Percentiles rank a stretch among this genome's conserved stretches.
Evolutionary conservation across 1,284 basidiomycete genomes (phyloP).

Genomic region (Phellopilus nigrolimitatus): DNA sequence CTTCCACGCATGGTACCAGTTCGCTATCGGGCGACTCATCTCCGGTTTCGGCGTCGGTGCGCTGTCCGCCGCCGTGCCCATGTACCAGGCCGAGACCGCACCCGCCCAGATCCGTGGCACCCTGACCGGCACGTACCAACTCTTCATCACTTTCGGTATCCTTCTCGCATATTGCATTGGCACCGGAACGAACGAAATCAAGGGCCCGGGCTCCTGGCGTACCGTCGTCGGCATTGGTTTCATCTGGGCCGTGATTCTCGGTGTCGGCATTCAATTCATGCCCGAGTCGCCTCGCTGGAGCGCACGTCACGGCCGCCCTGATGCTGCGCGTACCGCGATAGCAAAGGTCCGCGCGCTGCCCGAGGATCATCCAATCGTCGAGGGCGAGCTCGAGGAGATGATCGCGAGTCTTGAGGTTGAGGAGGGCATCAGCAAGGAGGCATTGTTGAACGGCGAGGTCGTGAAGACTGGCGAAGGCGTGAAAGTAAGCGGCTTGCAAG

Average conservation of each 20-base stretch:
- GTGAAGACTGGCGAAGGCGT: conserved; percentile 22
- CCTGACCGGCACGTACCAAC: conserved; percentile 66
- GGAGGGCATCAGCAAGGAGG: conserved; percentile 34
- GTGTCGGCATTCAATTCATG: conserved; percentile 68
- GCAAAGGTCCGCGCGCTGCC: conserved; percentile 54
- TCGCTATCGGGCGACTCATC: conserved; percentile 67
- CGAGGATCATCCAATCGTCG: conserved; percentile 40
- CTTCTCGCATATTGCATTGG: conserved; percentile 63
- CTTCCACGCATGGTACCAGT: conserved; percentile 51
- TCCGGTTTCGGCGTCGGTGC: conserved; percentile 69
- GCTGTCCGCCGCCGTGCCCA: conserved; percentile 71
- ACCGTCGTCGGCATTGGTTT: conserved; percentile 68
- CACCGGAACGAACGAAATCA: conserved; percentile 48
- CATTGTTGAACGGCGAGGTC: conserved; percentile 35
- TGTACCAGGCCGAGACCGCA: conserved; percentile 76
- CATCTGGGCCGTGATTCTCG: conserved; percentile 63
- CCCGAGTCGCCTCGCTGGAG: conserved; percentile 77
- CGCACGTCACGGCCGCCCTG: conserved; percentile 40
- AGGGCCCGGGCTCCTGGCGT: conserved; percentile 55
- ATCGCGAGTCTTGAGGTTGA: conserved; percentile 36
- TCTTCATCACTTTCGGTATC: conserved; percentile 76
- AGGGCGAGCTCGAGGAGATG: conserved; percentile 50
- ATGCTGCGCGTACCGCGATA: conserved; percentile 50
- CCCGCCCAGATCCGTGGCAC: conserved; percentile 76
- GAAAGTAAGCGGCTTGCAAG: conserved; percentile 25